phyloP scores from a whole-genome alignment of 2,329 filamentous ascomycete genomes.

The Diplodia corticola region DNA sequence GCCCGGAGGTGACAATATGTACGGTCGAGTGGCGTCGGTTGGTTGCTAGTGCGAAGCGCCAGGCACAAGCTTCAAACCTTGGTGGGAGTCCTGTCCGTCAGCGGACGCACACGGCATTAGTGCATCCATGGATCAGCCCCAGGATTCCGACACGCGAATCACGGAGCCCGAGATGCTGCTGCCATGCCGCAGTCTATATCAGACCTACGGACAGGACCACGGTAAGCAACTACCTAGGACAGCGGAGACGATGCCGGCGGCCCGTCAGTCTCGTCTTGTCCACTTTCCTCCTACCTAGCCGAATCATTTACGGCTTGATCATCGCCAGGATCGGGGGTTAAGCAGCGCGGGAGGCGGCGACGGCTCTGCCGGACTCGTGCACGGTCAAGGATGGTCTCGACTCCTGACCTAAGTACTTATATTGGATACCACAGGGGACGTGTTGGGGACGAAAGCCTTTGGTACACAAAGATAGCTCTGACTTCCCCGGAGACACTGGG shows the following conservation, averaged over 20 bases:
- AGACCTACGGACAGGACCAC: neutral
- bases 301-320: neutral
- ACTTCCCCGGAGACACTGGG: too few relatives aligned
- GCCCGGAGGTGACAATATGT: neutral
- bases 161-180: neutral
- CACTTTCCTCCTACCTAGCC: neutral
- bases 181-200: neutral
- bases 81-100: neutral
- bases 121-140: neutral
- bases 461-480: too few relatives aligned
- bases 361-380: neutral
- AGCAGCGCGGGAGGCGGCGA: neutral
- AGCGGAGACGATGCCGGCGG: neutral
- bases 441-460: neutral
- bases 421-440: too few relatives aligned
- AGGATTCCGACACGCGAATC: conserved; percentile 3
- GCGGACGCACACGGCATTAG: neutral
- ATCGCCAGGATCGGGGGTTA: conserved; percentile 14
- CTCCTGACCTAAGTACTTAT: neutral
- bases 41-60: conserved; percentile 4
- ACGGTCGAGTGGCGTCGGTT: neutral
- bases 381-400: neutral
- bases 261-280: neutral
- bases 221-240: neutral
- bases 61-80: conserved; percentile 11